These are phyloP conservation scores for Tolypocladium tundrense DNA, from an alignment of 2,329 filamentous ascomycete genomes.

Conservation along the genomic window DNA sequence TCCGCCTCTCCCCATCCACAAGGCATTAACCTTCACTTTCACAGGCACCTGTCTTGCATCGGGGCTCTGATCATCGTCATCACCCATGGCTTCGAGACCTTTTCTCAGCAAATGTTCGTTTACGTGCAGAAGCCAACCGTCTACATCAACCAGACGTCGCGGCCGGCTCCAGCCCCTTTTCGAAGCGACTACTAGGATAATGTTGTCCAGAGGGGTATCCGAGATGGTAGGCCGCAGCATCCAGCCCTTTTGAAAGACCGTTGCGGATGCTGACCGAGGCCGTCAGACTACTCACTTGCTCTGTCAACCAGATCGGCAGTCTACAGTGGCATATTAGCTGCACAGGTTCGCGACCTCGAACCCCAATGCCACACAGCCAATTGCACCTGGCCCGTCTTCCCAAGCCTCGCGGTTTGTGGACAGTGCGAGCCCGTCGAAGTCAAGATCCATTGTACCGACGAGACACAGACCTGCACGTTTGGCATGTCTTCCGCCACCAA, in stretches of 20 bases:
- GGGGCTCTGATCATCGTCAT: slow-evolving; percentile 25
- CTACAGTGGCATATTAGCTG: slow-evolving; percentile 25
- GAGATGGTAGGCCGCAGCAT: background rate
- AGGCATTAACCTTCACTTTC: background rate
- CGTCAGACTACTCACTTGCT: slow-evolving; percentile 9
- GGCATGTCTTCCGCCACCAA: slow-evolving; percentile 17
- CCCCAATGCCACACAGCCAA: slow-evolving; percentile 20
- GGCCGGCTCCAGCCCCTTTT: slow-evolving; percentile 15
- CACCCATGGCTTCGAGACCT: slow-evolving; percentile 26
- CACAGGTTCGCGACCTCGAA: slow-evolving; percentile 14
- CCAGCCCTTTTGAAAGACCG: too few relatives aligned
- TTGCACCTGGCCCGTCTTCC: slow-evolving; percentile 25
- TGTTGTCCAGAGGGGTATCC: slow-evolving; percentile 13
- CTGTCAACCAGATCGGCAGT: slow-evolving; percentile 27
- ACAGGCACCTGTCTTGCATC: slow-evolving; percentile 26
- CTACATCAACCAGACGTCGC: slow-evolving; percentile 7
- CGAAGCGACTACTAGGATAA: slow-evolving; percentile 26
- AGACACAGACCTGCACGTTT: slow-evolving; percentile 16
- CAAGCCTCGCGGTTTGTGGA: slow-evolving; percentile 24
- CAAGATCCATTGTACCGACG: slow-evolving; percentile 9
- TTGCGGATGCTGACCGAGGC: background rate
- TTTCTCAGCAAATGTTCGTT: slow-evolving; percentile 27
- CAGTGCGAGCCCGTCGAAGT: slow-evolving; percentile 14
- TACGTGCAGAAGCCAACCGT: slow-evolving; percentile 17
- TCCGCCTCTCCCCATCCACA: background rate